A percentile compares a stretch with the other conserved stretches of the same genome.
phyloP scores from a whole-genome alignment of 345 rosid species.

The Salix purpurea region DNA sequence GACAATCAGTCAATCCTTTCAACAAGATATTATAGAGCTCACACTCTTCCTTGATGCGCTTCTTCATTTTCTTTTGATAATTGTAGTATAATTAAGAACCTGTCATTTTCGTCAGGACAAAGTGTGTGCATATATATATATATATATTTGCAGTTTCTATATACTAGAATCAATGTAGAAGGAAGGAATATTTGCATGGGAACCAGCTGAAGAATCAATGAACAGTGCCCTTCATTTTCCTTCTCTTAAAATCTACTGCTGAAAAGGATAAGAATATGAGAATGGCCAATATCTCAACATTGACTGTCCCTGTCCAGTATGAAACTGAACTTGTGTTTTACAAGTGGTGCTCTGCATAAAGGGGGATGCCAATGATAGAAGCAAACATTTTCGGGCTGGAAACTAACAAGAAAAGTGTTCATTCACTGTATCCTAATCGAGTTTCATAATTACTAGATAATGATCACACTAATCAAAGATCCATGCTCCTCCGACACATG shows the following conservation, averaged over 20 bases:
- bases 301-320: not conserved
- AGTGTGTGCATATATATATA: too few species aligned
- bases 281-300: too few species aligned
- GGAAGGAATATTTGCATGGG: too few species aligned
- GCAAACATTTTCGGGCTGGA: not conserved
- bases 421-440: slow-evolving; percentile 2
- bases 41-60: not conserved
- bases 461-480: slow-evolving; percentile 15
- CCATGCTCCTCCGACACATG: slow-evolving; percentile 24
- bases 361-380: slow-evolving; percentile 6
- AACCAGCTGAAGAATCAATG: too few species aligned
- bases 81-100: not conserved
- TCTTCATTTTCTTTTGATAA: not conserved
- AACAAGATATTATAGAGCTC: too few species aligned
- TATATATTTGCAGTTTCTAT: too few species aligned
- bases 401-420: slow-evolving; percentile 19
- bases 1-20: not conserved
- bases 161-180: too few species aligned
- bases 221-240: too few species aligned
- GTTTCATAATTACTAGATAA: slow-evolving; percentile 14
- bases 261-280: too few species aligned
- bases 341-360: not conserved
- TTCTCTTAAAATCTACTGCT: too few species aligned
- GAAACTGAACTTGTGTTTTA: not conserved
- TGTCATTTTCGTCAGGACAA: not conserved